A percentile compares a stretch with the other conserved stretches of the same genome.
Evolutionary conservation across 768 basidiomycete genomes (phyloP).

Genomic region (Mycena venus): DNA sequence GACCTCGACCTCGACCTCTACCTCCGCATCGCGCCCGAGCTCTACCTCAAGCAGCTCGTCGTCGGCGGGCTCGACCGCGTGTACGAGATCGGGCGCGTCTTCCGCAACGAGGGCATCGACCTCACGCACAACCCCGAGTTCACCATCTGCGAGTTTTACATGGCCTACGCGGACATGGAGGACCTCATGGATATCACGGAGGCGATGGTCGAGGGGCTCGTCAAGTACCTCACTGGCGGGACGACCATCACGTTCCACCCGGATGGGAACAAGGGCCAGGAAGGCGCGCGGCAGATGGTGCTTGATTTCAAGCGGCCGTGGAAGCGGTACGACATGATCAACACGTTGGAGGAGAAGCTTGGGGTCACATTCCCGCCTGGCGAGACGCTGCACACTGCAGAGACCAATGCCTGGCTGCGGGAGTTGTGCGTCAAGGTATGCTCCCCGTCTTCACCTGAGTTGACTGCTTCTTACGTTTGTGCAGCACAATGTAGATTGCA

Average conservation of each 20-base stretch:
- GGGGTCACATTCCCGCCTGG: constrained; percentile 93
- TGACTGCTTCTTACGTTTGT: background rate
- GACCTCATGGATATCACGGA: constrained; percentile 99
- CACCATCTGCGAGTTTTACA: constrained; percentile 99
- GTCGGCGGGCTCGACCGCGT: constrained; percentile 98
- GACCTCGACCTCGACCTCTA: constrained; percentile 96
- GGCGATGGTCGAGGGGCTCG: constrained; percentile 88
- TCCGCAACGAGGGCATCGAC: constrained; percentile 99
- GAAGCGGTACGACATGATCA: constrained; percentile 99
- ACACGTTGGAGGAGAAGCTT: constrained; percentile 94
- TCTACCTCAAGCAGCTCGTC: constrained; percentile 97
- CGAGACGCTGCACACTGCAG: constrained; percentile 87
- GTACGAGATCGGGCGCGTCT: constrained; percentile 98
- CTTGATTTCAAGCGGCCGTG: constrained; percentile 95
- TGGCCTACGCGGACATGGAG: constrained; percentile 99
- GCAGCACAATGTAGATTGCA: constrained; percentile 96
- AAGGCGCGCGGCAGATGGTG: constrained; percentile 70
- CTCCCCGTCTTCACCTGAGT: background rate
- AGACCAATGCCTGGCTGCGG: constrained; percentile 90
- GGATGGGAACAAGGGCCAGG: constrained; percentile 89
- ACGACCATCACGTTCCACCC: constrained; percentile 91
- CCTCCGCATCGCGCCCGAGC: constrained; percentile 97
- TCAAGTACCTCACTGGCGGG: constrained; percentile 86
- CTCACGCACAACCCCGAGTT: constrained; percentile 99
- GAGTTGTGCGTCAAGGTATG: constrained; percentile 88